A percentile compares a stretch with the other conserved stretches of the same genome.
Conservation (phyloP, 371 early-diverging fungal genomes). For the Mortierella sp. region DNA sequence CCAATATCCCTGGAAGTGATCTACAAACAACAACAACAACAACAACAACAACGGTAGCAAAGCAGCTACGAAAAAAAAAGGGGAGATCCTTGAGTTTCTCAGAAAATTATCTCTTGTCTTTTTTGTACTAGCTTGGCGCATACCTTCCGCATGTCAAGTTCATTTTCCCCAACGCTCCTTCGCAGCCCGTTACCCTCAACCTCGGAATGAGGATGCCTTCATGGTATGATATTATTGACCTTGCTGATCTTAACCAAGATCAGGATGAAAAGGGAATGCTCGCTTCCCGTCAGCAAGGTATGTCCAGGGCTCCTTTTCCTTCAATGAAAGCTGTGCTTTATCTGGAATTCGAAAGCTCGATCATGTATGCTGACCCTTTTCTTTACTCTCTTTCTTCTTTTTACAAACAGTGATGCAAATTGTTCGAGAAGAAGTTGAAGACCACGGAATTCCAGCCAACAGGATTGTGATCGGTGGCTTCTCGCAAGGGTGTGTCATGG, state of each 20-base stretch:
- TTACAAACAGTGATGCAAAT: slow-evolving; percentile 69
- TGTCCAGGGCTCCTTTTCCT: background rate
- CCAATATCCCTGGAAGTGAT: too few species aligned
- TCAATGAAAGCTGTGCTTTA: too few species aligned
- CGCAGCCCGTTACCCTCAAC: slow-evolving; percentile 86
- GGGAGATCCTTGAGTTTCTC: background rate
- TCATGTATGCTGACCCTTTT: background rate
- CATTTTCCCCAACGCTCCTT: slow-evolving; percentile 88
- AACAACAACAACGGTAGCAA: too few species aligned
- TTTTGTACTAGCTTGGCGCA: slow-evolving; percentile 15
- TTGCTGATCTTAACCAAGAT: slow-evolving; percentile 60
- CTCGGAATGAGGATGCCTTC: slow-evolving; percentile 88
- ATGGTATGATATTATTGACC: slow-evolving; percentile 80
- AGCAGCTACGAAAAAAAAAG: background rate
- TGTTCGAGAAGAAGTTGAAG: slow-evolving; percentile 81
- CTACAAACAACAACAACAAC: too few species aligned
- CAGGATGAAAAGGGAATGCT: slow-evolving; percentile 88
- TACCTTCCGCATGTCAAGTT: slow-evolving; percentile 87
- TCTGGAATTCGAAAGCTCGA: too few species aligned
- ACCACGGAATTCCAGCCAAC: slow-evolving; percentile 78
- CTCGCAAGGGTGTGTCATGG: slow-evolving; percentile 91
- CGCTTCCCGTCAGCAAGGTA: slow-evolving; percentile 67
- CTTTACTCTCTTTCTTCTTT: slow-evolving; percentile 1
- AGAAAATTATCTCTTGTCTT: background rate
- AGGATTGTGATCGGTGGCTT: slow-evolving; percentile 95